A percentile compares a stretch with the other conserved stretches of the same genome.
Evolutionary conservation across 306 rosid species (phyloP).

Genomic region (Malus sieversii): DNA sequence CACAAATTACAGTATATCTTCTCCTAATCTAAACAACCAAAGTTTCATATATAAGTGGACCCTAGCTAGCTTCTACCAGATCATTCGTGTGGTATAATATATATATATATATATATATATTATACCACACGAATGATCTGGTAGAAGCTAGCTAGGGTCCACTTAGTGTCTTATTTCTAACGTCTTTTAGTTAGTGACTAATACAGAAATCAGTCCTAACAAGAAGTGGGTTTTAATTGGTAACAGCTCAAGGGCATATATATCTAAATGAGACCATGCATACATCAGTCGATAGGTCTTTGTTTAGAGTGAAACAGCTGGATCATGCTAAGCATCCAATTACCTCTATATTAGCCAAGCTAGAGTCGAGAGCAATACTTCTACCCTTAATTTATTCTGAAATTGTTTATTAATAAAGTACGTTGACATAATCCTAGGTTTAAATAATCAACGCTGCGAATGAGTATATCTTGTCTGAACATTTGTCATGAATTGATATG

Average conservation of each 20-base stretch:
- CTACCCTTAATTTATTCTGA: neutral
- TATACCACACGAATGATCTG: no score
- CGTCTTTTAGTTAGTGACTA: neutral
- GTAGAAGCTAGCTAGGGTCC: neutral
- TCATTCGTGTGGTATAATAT: no score
- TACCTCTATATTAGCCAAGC: neutral
- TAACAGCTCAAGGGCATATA: neutral
- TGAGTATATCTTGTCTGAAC: neutral
- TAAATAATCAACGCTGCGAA: neutral
- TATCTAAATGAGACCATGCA: neutral
- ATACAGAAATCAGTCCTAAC: neutral
- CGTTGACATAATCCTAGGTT: neutral
- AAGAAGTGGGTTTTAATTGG: neutral
- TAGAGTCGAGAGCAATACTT: neutral
- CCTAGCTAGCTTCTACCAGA: no score
- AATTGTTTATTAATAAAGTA: no score
- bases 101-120: no score
- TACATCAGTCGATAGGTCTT: neutral
- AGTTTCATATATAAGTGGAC: neutral
- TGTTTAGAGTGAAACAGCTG: conserved; percentile 12
- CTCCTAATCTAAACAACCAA: neutral
- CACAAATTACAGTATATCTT: no score
- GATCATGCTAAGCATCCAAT: conserved; percentile 7
- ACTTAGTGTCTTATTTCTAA: neutral
- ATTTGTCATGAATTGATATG: neutral